Base-by-base conservation (phyloP, 208 protist species). In the Plasmodiophora brassicae region DNA sequence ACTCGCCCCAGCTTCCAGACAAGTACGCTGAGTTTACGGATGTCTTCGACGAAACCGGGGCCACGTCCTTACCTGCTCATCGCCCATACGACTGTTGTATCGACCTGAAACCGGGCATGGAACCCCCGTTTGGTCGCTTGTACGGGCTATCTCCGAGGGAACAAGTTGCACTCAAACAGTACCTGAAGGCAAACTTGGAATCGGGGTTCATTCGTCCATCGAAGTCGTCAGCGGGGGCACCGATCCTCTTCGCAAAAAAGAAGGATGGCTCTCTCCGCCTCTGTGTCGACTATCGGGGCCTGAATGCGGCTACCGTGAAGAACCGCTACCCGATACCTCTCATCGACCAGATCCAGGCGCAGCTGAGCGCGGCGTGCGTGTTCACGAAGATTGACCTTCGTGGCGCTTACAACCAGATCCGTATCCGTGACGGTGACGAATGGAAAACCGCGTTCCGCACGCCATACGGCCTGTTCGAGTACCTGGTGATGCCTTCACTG, bases 381-480 rank as follows among this genome's bases (percentile, higher is more conserved):
- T 86, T 86, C 41, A 32, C 84, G 5, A 53, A 86, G 28, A 57
- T 86, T 5, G 84, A 86, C 44, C 54, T 86, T 32, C 45, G n/a
- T 32, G 25, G 46, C 14, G 84, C 46, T 44, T 86, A 86, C 54
- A 28, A 86, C 20, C 84, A 53, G 28, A 43, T 86, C 41, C 46
- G 84, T 28, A 86, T 86, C 25, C 32, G 20, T 14, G 84, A 86
- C 28, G 28, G 54, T 8, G 10, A 86, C n/a, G 65, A 78, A 78
- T 78, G 65, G 65, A 78, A 78, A 32, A 86, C 84, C 10, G n/a
- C 46, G 10, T 86, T 86, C 44, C 46, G 45, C 14, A 78, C 54
- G 1, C 10, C 20, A 32, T 86, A 39, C 36, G 84, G 84, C 36
- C 84, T 84, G 84, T 86, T 86, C n/a, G 84, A 86, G n/a, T 86